Evolutionary conservation across 192 early-diverging fungal species (phyloP).

Genomic region (Podila epicladia): DNA sequence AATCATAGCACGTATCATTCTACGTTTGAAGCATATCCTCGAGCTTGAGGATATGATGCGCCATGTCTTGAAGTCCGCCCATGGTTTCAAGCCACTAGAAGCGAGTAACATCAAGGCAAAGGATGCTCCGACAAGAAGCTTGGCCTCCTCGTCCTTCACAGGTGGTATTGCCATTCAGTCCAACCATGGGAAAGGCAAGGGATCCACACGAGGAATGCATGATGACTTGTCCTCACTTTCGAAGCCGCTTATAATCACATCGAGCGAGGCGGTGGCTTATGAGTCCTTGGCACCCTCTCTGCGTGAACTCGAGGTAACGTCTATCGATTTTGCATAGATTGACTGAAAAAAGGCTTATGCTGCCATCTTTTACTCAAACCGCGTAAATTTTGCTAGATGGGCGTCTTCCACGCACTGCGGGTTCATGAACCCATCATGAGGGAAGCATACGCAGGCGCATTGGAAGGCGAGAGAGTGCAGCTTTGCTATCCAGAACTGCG

Average conservation of each 20-base stretch:
- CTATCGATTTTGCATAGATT: not conserved
- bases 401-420: slow-evolving; percentile 40
- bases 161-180: slow-evolving; percentile 7
- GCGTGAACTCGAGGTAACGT: slow-evolving; percentile 47
- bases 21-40: slow-evolving; percentile 53
- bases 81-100: slow-evolving; percentile 55
- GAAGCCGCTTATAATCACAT: not conserved
- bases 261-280: slow-evolving; percentile 8
- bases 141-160: not conserved
- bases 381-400: not conserved
- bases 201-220: slow-evolving; percentile 5
- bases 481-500: slow-evolving; percentile 41
- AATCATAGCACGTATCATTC: slow-evolving; percentile 43
- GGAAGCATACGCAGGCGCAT: slow-evolving; percentile 11
- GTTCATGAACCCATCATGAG: slow-evolving; percentile 33
- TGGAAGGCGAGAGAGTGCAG: slow-evolving; percentile 15
- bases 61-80: slow-evolving; percentile 35
- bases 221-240: not conserved
- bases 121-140: slow-evolving; percentile 6
- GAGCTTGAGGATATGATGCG: slow-evolving; percentile 50
- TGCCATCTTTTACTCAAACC: not conserved
- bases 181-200: not conserved
- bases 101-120: slow-evolving; percentile 23
- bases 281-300: slow-evolving; percentile 44
- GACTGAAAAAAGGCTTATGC: not conserved